Conservation (phyloP, 208 protist genomes). For the Leishmania major region DNA sequence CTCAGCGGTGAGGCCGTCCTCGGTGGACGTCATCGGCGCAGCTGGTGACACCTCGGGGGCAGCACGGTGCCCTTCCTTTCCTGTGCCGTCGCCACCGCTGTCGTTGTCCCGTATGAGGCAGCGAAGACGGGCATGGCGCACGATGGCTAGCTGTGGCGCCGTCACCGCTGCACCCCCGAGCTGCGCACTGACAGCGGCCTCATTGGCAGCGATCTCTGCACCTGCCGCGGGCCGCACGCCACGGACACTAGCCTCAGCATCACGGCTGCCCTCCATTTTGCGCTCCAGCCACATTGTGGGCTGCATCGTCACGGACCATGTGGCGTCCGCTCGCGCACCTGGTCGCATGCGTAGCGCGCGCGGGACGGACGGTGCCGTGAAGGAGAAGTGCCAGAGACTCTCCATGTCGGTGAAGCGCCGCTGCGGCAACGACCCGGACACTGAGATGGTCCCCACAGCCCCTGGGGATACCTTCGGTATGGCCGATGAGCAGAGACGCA, state of each 20-base stretch:
- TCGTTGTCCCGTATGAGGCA: background rate
- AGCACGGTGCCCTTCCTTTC: background rate
- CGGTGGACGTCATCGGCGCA: background rate
- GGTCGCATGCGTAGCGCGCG: background rate
- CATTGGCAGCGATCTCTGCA: background rate
- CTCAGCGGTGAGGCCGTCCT: background rate
- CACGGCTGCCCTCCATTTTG: background rate
- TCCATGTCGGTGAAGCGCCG: background rate
- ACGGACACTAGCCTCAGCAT: background rate
- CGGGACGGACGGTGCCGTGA: background rate
- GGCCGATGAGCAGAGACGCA: background rate
- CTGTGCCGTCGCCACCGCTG: background rate
- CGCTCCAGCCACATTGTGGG: background rate
- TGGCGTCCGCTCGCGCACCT: background rate
- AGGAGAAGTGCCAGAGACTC: slow-evolving; percentile 1
- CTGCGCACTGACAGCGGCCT: background rate
- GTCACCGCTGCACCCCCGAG: background rate
- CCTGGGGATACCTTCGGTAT: background rate
- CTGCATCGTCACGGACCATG: background rate
- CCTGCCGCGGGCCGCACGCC: background rate
- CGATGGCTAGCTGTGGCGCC: background rate
- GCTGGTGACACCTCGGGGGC: background rate
- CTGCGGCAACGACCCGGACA: slow-evolving; percentile 7
- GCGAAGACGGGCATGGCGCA: slow-evolving; percentile 2
- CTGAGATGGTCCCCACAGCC: background rate